Evolutionary conservation across 805 yeast genomes (phyloP), one percentile per base, ranked within the genome.

Genomic region (Brettanomyces custersianus): DNA sequence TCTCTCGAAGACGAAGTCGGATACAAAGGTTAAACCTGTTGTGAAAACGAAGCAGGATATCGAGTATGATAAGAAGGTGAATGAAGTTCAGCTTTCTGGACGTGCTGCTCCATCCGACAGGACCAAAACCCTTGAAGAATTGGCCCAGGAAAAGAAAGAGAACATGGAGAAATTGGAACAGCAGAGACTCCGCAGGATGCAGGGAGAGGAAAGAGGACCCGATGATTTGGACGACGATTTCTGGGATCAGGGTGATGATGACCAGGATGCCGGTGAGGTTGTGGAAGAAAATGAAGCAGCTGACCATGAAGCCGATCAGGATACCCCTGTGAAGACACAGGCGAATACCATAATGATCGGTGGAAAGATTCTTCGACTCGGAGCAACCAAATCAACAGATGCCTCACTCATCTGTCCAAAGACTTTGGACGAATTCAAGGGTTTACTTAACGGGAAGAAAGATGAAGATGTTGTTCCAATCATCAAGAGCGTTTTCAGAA

Each of bases 51-150:
- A 68, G 34, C 68, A 66, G 22, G 63, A 60, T 40, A 46, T 58
- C 2, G 74, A 69, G 19, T 83, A 83, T 54, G 87, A 80, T 48
- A 65, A 64, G 49, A 72, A 75, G 46, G 82, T 82, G 15, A 69
- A 74, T 43, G 80, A 77, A 49, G 66, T 81, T 40, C 71, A 74
- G 3, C 63, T 78, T 49, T 92, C 83, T 41, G 74, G 76, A 56
- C 69, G 88, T 52, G 80, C 92, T 9, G 87, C 70, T 2, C 92
- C 92, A 22, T 77, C 88, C 17, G 90, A 81, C 37, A 69, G 88
- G 59, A 80, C 90, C 2, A 80, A 81, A 53, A 81, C 92, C 2
- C 77, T 70, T 3, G 87, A 82, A 55, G 92, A 83, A 54, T 36
- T 80, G 10, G 63, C 61, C 32, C 61, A 65, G 27, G 90, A 81